A percentile compares a stretch with the other conserved stretches of the same genome.
Evolutionary conservation across 1,284 basidiomycete genomes (phyloP).

Genomic region (Hymenochaete sp.): DNA sequence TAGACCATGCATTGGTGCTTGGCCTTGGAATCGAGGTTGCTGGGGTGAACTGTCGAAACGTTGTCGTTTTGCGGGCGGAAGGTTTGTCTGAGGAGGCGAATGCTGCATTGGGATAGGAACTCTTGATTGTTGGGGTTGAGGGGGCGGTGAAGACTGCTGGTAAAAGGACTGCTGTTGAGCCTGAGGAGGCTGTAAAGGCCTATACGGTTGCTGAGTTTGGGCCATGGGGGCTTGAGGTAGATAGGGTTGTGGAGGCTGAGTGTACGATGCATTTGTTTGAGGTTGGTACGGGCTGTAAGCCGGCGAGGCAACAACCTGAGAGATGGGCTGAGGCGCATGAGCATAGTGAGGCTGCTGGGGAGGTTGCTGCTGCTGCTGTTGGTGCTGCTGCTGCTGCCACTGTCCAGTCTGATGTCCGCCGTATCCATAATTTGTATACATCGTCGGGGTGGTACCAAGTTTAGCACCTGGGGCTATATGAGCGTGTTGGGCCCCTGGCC

Average conservation of each 20-base stretch:
- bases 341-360: constrained; percentile 38
- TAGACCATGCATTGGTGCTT: constrained; percentile 19
- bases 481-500: constrained; percentile 49
- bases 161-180: constrained; percentile 47
- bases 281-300: constrained; percentile 75
- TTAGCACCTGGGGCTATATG: constrained; percentile 40
- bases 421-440: constrained; percentile 74
- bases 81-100: constrained; percentile 57
- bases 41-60: constrained; percentile 67
- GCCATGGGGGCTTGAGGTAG: constrained; percentile 42
- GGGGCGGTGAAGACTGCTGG: constrained; percentile 44
- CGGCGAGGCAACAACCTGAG: constrained; percentile 41
- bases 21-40: constrained; percentile 35
- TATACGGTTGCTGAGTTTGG: constrained; percentile 25
- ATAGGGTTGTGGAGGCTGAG: constrained; percentile 38
- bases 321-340: constrained; percentile 42
- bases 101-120: constrained; percentile 48
- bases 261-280: constrained; percentile 45
- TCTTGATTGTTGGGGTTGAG: constrained; percentile 33
- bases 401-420: constrained; percentile 48
- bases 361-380: constrained; percentile 25
- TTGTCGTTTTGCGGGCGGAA: constrained; percentile 75
- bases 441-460: constrained; percentile 53
- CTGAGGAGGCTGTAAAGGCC: constrained; percentile 29
- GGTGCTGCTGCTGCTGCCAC: constrained; percentile 57